Conservation (phyloP, 768 basidiomycete genomes). For the Lactifluus volemus region DNA sequence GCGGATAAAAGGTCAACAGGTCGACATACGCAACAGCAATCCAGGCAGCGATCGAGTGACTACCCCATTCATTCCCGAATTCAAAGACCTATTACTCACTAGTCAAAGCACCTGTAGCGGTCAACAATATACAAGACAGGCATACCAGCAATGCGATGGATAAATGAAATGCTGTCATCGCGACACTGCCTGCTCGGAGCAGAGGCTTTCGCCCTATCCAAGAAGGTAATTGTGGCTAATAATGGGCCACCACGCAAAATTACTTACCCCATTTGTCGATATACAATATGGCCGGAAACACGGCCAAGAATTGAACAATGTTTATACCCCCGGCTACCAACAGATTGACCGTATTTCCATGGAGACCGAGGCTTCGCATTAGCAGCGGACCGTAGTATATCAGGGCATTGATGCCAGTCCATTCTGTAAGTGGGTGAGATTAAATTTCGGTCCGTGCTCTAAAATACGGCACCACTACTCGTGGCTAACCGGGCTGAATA, state of each 20-base stretch:
- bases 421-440: conserved; percentile 39
- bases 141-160: conserved; percentile 55
- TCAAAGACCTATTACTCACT: conserved; percentile 32
- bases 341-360: conserved; percentile 49
- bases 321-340: conserved; percentile 74
- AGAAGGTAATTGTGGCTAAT: background rate
- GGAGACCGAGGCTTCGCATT: conserved; percentile 53
- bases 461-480: background rate
- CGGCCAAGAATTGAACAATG: conserved; percentile 68
- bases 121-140: background rate
- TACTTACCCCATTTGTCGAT: conserved; percentile 52
- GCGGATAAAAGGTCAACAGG: background rate
- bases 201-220: conserved; percentile 53
- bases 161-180: conserved; percentile 60
- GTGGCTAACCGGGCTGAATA: background rate
- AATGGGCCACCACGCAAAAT: background rate
- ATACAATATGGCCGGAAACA: conserved; percentile 60
- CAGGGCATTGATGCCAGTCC: conserved; percentile 81
- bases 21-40: conserved; percentile 50
- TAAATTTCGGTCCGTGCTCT: background rate
- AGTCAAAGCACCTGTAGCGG: background rate
- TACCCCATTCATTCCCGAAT: conserved; percentile 49
- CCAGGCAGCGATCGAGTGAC: conserved; percentile 55
- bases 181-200: conserved; percentile 51
- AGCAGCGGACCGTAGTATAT: conserved; percentile 77